A percentile compares a stretch with the other conserved stretches of the same genome.
Evolutionary conservation across 2,329 filamentous ascomycete genomes (phyloP).

Genomic region (Colletotrichum destructivum): DNA sequence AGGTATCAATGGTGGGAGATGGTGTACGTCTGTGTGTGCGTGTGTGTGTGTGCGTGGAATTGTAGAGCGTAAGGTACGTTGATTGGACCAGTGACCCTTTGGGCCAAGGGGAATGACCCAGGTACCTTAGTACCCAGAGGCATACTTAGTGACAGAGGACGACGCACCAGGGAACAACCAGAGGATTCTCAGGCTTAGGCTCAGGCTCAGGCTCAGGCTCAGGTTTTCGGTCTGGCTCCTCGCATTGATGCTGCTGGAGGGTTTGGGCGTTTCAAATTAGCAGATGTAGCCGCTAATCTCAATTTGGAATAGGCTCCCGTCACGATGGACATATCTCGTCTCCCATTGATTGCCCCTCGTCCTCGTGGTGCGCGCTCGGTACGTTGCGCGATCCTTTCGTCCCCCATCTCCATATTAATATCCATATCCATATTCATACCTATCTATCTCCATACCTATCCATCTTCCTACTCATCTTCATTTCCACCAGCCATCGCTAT

Average conservation of each 20-base stretch:
- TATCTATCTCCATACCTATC: no score
- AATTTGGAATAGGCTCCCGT: slow-evolving; percentile 28
- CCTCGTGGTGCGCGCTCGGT: slow-evolving; percentile 20
- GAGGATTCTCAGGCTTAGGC: not conserved
- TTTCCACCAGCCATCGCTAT: no score
- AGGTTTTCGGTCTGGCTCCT: not conserved
- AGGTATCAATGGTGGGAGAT: slow-evolving; percentile 3
- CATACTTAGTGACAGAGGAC: not conserved
- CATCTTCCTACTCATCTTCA: no score
- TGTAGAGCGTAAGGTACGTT: not conserved
- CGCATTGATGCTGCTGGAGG: slow-evolving; percentile 44
- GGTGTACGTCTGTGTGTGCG: slow-evolving; percentile 7
- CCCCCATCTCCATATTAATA: no score
- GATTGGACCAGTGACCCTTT: no score
- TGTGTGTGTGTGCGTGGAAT: slow-evolving; percentile 10
- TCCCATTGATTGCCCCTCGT: slow-evolving; percentile 41
- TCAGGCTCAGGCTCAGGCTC: not conserved
- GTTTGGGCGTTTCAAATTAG: slow-evolving; percentile 45
- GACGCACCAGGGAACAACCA: not conserved
- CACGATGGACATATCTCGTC: slow-evolving; percentile 37
- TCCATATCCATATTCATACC: no score
- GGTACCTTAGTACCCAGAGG: no score
- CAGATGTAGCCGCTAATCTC: slow-evolving; percentile 38
- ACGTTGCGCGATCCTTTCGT: not conserved
- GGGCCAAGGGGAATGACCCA: not conserved